Conservation (phyloP, 108 stramenopile genomes). For the Cyclotella choctawhatcheeana region DNA sequence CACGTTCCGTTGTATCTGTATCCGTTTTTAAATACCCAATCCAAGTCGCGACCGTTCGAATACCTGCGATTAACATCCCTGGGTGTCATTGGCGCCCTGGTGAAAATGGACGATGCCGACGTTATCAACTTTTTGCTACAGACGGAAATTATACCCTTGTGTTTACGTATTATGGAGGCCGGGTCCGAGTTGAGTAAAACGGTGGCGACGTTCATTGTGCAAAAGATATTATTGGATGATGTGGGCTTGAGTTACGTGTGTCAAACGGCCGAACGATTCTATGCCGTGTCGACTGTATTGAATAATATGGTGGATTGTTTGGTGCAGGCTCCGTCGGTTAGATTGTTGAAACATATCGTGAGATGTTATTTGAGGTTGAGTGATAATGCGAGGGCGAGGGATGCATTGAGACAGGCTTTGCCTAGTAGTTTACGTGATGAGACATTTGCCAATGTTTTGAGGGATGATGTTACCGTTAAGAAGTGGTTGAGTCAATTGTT, state of each 20-base stretch:
- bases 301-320: constrained; percentile 93
- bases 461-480: constrained; percentile 89
- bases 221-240: constrained; percentile 98
- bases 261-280: constrained; percentile 98
- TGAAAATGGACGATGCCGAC: constrained; percentile 98
- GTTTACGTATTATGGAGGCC: constrained; percentile 90
- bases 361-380: constrained; percentile 96
- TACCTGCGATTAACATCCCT: constrained; percentile 96
- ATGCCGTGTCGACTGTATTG: constrained; percentile 94
- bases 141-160: constrained; percentile 92
- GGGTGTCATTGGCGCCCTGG: constrained; percentile 99
- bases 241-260: constrained; percentile 98
- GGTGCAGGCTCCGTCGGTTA: constrained; percentile 85
- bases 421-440: constrained; percentile 90
- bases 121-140: constrained; percentile 97
- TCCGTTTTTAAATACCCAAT: constrained; percentile 97
- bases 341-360: constrained; percentile 98
- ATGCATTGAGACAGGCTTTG: constrained; percentile 94
- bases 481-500: constrained; percentile 91
- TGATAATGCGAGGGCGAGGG: constrained; percentile 93
- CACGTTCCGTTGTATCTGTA: constrained; percentile 98
- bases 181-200: constrained; percentile 97
- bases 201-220: constrained; percentile 99
- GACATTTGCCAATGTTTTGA: constrained; percentile 80
- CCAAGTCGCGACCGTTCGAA: constrained; percentile 96